Evolutionary conservation across 352 stramenopile species (phyloP).

Genomic region (Phytophthora podocarpi): DNA sequence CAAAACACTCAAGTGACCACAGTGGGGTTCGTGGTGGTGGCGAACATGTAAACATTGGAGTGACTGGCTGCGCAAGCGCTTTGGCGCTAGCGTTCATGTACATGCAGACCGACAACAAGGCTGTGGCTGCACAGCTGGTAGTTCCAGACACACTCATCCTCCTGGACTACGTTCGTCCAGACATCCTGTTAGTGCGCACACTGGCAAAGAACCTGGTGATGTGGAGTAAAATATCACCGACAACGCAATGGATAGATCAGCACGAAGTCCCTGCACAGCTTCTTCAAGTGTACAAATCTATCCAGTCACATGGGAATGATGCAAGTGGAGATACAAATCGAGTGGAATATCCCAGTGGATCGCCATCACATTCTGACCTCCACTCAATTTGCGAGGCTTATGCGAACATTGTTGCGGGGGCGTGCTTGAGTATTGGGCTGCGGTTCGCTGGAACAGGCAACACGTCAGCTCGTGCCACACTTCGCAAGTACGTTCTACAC

Average conservation of each 20-base stretch:
- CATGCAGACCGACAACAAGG: slow-evolving; percentile 92
- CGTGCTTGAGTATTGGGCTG: slow-evolving; percentile 95
- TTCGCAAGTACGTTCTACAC: slow-evolving; percentile 71
- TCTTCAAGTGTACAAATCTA: slow-evolving; percentile 48
- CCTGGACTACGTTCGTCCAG: slow-evolving; percentile 96
- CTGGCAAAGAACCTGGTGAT: slow-evolving; percentile 95
- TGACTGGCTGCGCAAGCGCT: slow-evolving; percentile 93
- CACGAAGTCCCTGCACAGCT: slow-evolving; percentile 66
- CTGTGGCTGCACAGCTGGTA: slow-evolving; percentile 81
- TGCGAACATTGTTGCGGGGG: slow-evolving; percentile 93
- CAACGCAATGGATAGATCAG: slow-evolving; percentile 90
- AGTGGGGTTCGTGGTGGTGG: slow-evolving; percentile 34
- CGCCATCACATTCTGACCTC: slow-evolving; percentile 66
- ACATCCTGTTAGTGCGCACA: slow-evolving; percentile 95
- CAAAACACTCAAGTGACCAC: slow-evolving; percentile 51
- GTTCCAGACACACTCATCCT: slow-evolving; percentile 96
- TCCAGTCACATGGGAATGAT: slow-evolving; percentile 12
- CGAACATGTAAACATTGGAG: slow-evolving; percentile 95
- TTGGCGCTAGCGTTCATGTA: slow-evolving; percentile 97
- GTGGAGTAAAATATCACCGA: slow-evolving; percentile 94
- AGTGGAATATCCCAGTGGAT: slow-evolving; percentile 8
- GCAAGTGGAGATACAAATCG: slow-evolving; percentile 8
- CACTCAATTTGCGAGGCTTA: slow-evolving; percentile 94
- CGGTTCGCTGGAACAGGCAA: slow-evolving; percentile 93
- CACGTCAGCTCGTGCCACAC: slow-evolving; percentile 50